Base-by-base conservation (phyloP, 768 basidiomycete genomes). In the Hericium alpestre region DNA sequence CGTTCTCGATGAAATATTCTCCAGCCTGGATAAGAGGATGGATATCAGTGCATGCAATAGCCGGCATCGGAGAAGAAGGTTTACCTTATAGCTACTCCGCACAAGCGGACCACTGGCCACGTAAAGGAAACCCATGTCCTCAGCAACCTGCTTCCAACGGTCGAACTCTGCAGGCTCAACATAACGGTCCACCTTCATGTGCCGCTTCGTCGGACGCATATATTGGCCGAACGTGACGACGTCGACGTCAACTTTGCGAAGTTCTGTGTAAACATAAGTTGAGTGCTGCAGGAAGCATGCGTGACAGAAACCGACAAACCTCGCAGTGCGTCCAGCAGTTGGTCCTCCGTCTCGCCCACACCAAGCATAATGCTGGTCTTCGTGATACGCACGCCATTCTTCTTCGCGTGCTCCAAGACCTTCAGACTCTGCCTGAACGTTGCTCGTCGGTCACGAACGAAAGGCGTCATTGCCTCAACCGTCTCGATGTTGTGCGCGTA, bases 281-380 rank as follows among this genome's bases (percentile, higher is more conserved):
- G 23, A 55, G 25, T 56, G 1, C 51, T 13, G 13, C 38, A 11
- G 37, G 52, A 54, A 51, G n/a, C 9, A 10, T 32, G 32, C 32
- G 32, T 32, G 32, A 40, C 56, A 16, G 53, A 49, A 15, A 41
- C 7, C 2, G 15, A 71, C 78, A 65, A 56, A 93, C 95, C 90
- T 76, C 80, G 79, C 4, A 99, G 76, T 2, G 94, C 84, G 65
- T 86, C 81, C 69, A 86, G 70, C 12, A 99, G 65, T 69, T 99
- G 90, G 4, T 88, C 84, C 43, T 84, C 81, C 41, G 77, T 81
- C 74, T 99, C 96, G 9, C 96, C 96, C 1, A 98, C 86, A 57
- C 96, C 96, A 49, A 99, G 82, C 96, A 99, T 99, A 58, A 99
- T 86, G 66, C 94, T 97, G 9, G 93, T 97, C 76, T 99, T 99